Percentiles rank a stretch among this genome's conserved stretches.
These are phyloP conservation scores for Phytopythium helicoides DNA, from an alignment of 352 stramenopile genomes.

Conservation along the genomic window DNA sequence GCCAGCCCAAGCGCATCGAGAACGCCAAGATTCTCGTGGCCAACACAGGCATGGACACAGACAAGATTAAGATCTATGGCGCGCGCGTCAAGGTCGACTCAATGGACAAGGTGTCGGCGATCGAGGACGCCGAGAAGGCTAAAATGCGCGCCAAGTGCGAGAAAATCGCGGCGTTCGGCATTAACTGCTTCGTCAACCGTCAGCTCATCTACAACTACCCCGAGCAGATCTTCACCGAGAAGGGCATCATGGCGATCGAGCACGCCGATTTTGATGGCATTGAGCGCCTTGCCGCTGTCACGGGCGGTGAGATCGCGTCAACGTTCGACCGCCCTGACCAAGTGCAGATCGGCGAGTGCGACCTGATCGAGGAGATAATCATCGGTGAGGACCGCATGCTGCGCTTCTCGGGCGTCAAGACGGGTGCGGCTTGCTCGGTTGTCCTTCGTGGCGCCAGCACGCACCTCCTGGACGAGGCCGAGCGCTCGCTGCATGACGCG, in stretches of 20 bases:
- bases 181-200: conserved; percentile 99
- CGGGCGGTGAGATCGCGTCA: conserved; percentile 42
- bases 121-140: conserved; percentile 98
- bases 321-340: conserved; percentile 95
- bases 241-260: conserved; percentile 98
- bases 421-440: too few species aligned
- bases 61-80: conserved; percentile 94
- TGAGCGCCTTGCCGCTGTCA: conserved; percentile 96
- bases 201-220: conserved; percentile 99
- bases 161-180: conserved; percentile 97
- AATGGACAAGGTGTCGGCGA: conserved; percentile 98
- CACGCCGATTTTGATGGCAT: conserved; percentile 99
- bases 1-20: conserved; percentile 96
- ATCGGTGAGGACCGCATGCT: too few species aligned
- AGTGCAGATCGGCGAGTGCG: conserved; percentile 98
- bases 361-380: conserved; percentile 97
- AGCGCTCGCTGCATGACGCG: conserved; percentile 99
- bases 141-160: conserved; percentile 99
- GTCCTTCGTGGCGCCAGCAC: conserved; percentile 99
- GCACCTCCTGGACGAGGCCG: conserved; percentile 99
- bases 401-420: conserved; percentile 98
- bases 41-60: too few species aligned
- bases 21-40: conserved; percentile 98
- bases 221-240: conserved; percentile 97
- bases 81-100: conserved; percentile 98